phyloP scores from a whole-genome alignment of 805 yeast species.

The Yamadazyma sp. region DNA sequence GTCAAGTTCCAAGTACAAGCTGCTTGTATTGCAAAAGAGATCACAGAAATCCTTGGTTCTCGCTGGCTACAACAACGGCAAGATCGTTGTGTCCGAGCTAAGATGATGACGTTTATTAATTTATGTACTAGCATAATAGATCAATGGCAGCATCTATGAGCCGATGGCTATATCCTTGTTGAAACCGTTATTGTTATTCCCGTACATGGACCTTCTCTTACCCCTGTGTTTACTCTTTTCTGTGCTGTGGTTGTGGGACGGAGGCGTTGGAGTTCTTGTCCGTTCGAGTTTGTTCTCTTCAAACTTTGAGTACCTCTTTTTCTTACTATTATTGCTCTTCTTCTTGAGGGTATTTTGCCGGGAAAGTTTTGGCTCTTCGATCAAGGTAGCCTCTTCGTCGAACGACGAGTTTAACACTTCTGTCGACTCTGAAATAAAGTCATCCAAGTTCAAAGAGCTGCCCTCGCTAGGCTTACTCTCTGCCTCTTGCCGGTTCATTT shows the following conservation, averaged over 20 bases:
- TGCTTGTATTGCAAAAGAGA: conserved; percentile 3
- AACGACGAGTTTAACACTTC: conserved; percentile 32
- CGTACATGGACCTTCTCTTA: conserved; percentile 11
- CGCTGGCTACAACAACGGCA: conserved; percentile 17
- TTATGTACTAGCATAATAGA: conserved; percentile 1
- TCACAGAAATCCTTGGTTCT: conserved; percentile 7
- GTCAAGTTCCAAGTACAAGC: conserved; percentile 7
- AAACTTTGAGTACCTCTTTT: conserved; percentile 35
- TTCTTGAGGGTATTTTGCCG: conserved; percentile 20
- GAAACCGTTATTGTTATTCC: conserved; percentile 8
- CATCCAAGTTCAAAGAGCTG: conserved; percentile 30
- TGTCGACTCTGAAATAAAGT: conserved; percentile 32
- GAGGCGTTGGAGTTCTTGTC: conserved; percentile 30
- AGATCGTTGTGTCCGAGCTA: conserved; percentile 12
- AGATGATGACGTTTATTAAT: conserved; percentile 1
- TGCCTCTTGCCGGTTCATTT: conserved; percentile 8
- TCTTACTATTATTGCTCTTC: conserved; percentile 28
- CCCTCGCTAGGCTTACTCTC: conserved; percentile 7
- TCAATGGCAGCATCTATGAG: conserved; percentile 1
- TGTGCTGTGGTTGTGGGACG: conserved; percentile 15
- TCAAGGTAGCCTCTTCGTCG: conserved; percentile 34
- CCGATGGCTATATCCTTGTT: conserved; percentile 10
- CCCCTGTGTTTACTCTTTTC: conserved; percentile 12
- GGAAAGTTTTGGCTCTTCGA: conserved; percentile 17
- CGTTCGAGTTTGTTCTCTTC: conserved; percentile 18